Evolutionary conservation across 352 stramenopile genomes (phyloP), one percentile per base, ranked within the genome.

Genomic region (Phytophthora melonis): DNA sequence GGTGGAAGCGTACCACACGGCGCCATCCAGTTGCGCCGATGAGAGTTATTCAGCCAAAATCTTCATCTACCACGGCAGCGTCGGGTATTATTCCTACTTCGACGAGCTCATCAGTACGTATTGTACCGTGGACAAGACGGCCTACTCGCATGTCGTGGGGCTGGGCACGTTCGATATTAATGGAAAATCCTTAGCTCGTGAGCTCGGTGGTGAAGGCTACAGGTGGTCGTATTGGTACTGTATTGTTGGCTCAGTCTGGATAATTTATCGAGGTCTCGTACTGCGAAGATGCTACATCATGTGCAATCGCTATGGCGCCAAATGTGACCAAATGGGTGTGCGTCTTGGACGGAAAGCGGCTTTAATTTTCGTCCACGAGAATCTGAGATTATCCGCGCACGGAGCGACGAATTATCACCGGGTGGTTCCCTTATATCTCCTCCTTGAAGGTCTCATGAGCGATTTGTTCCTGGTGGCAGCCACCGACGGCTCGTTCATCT

Each of bases 81-180:
- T 67, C 16, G 61, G 61, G 10, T 67, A 67, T 34, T 67, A 32
- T n/a, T 59, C 61, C 2, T 67, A 21, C 6, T 53, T 59, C 2
- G 61, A 60, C 21, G 49, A 67, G 36, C 61, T 67, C 7, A 16
- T 67, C 8, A 32, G 61, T 32, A 54, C 61, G 1, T 67, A 67
- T 18, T 67, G 49, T 5, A 9, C 14, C 19, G 14, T 2, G 30
- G 61, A 60, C 23, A 18, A 41, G n/a, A 53, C 61, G 34, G 49
- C 61, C 19, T 67, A 67, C 39, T 53, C 49, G 3, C 49, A 27
- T 5, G 49, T 67, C 13, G 49, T 47, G 23, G 49, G 61, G 1
- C 47, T 67, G 10, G 61, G 61, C 16, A 67, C 61, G 10, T 67
- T 54, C 8, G 61, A 60, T 43, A 54, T 67, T 49, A 67, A 67